Evolutionary conservation across 2,329 filamentous ascomycete species (phyloP), one percentile per base, ranked within the genome.

Genomic region (Fusarium coffeatum): DNA sequence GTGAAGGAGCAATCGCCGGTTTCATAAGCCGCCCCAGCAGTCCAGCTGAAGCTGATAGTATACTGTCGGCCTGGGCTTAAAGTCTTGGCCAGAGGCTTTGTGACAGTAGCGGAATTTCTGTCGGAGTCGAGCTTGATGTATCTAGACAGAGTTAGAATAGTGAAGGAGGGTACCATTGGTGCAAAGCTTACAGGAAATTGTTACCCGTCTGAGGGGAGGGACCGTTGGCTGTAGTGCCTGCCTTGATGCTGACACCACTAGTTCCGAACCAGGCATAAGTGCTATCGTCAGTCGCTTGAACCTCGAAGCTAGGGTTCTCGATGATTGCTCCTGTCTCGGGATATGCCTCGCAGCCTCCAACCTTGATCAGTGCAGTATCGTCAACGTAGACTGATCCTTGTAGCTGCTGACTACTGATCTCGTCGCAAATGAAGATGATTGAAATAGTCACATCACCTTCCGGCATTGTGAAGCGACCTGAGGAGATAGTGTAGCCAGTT

Each of bases 181-280:
- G 2, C 1, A 15, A 3, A 23, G n/a, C 23, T 23, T 23, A 63
- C 59, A 62, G 1, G 48, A 8, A 63, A 0, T 63, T 63, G 27
- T 55, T 23, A 0, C 48, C 59, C 0, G 32, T n/a, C 1, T 47
- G 22, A 0, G 59, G 42, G 0, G 47, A 47, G 1, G 34, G 41
- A 1, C 47, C 34, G 6, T 15, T 7, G 3, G n/a, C 1, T 4
- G 41, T 18, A 6, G 20, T 48, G 28, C 32, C 57, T 0, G 57
- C 59, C 8, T 27, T 30, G 16, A 63, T 63, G 0, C 0, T 3
- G 16, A 63, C 34, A 1, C 59, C 48, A 4, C 42, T 55, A 10
- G 32, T 63, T 1, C 59, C 59, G 6, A 63, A 63, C 59, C 59
- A 63, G 13, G 59, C 59, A 63, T 63, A 63, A 0, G 47, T 48